Base-by-base conservation (phyloP, 140 eudicot species). In the Stevia rebaudiana region DNA sequence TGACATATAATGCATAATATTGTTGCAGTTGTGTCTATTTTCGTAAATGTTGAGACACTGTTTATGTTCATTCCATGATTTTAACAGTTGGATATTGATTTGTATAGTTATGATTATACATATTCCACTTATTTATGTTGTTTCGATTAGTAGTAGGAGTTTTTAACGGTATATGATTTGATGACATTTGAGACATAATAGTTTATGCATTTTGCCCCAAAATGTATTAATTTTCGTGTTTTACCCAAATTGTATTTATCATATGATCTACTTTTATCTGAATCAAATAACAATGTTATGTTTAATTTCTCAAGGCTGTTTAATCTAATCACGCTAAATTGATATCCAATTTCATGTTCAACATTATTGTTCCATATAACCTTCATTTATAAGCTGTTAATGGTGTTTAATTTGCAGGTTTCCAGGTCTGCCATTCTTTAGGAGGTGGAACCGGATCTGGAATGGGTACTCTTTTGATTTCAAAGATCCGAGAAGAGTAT, bases 391-490 rank as follows among this genome's bases (percentile, higher is more conserved):
- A 7, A 1, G n/a, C 40, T 61, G 43, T 12, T 65, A 23, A 65
- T 54, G 4, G 19, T 56, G 13, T 31, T 64, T 10, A 0, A 47
- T 50, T 0, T 67, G 76, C 84, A 83, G 90, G 90, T 69, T 83
- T 83, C 74, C 90, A 83, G 41, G 90, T 83, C 17, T 83, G 90
- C 63, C 90, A 83, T 59, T 83, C 90, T 12, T 73, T 83, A 2
- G 90, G 90, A 50, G 90, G 90, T 49, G 90, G 90, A 3, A 83
- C 90, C 0, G 90, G 90, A 19, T 83, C 90, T 2, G 90, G 90
- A 1, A 83, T 83, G 90, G 90, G 90, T 5, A 83, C 90, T 0
- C 81, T 83, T 15, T 55, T 83, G 76, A 83, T 83, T 8, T 82
- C 88, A 17, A 82, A 82, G 73, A 82, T 82, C 42, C 68, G 88